These are phyloP conservation scores for Zymoseptoria tritici DNA, from an alignment of 2,329 filamentous ascomycete species.

Conservation along the genomic window DNA sequence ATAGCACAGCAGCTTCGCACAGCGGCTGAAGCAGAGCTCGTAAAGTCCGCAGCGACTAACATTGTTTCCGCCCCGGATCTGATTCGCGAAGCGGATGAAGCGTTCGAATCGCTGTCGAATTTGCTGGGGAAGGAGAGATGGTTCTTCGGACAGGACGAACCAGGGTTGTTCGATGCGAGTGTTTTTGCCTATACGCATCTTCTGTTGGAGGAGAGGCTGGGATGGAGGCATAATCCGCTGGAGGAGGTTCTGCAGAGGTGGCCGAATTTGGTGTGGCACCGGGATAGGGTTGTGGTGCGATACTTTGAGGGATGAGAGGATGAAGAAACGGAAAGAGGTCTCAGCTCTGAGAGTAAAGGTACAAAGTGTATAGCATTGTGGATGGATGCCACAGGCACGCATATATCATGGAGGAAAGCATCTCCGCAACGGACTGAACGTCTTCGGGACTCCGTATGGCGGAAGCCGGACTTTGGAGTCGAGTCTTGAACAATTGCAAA, in stretches of 20 bases:
- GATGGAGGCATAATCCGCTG: conserved; percentile 59
- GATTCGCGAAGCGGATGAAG: conserved; percentile 53
- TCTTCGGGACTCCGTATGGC: no score
- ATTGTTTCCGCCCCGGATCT: conserved; percentile 42
- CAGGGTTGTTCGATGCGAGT: conserved; percentile 75
- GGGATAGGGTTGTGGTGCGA: conserved; percentile 47
- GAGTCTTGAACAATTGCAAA: no score
- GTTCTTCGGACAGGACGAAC: conserved; percentile 52
- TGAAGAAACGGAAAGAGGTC: neutral
- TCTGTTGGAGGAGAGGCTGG: conserved; percentile 57
- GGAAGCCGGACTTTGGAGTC: no score
- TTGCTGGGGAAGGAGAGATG: conserved; percentile 52
- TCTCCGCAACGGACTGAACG: neutral
- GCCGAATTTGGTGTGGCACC: conserved; percentile 58
- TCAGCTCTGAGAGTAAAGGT: neutral
- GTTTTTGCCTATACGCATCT: conserved; percentile 87
- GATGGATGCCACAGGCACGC: neutral
- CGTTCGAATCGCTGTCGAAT: conserved; percentile 54
- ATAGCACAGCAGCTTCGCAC: conserved; percentile 59
- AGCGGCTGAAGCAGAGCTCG: conserved; percentile 68
- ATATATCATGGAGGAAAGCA: neutral
- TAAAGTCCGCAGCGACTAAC: conserved; percentile 46
- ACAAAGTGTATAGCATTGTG: neutral
- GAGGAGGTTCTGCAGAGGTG: conserved; percentile 49
- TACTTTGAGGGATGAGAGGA: conserved; percentile 37